Conservation (phyloP, 805 yeast species). For the Pichia pseudocactophila region DNA sequence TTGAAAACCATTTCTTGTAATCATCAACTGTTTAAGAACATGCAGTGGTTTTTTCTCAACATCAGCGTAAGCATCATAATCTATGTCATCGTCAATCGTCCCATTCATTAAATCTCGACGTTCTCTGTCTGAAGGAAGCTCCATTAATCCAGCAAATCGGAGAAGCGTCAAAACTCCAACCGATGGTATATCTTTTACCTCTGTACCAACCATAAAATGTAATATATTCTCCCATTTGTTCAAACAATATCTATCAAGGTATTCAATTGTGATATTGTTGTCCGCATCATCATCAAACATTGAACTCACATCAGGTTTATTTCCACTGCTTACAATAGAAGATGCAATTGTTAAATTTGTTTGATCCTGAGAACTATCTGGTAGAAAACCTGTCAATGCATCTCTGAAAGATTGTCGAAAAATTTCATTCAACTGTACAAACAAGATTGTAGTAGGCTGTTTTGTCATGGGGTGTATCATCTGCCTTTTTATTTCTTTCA, state of each 20-base stretch:
- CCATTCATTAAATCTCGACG: conserved; percentile 17
- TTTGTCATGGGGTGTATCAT: conserved; percentile 29
- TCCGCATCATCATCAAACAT: conserved; percentile 56
- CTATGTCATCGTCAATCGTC: conserved; percentile 15
- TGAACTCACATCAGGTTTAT: conserved; percentile 1
- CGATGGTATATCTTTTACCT: conserved; percentile 55
- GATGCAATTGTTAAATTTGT: conserved; percentile 1
- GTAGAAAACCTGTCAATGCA: conserved; percentile 63
- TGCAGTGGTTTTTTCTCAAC: conserved; percentile 15
- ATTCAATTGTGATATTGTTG: conserved; percentile 49
- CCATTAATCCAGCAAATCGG: conserved; percentile 82
- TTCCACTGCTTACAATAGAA: conserved; percentile 3
- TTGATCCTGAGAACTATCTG: conserved; percentile 26
- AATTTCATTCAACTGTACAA: conserved; percentile 52
- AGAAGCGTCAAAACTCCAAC: conserved; percentile 73
- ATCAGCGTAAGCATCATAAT: conserved; percentile 11
- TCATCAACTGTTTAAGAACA: conserved; percentile 37
- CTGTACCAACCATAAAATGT: conserved; percentile 97
- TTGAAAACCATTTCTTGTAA: conserved; percentile 91
- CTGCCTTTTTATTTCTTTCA: conserved; percentile 42
- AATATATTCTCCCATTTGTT: conserved; percentile 90
- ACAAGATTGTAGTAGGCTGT: conserved; percentile 23
- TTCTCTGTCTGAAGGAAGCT: conserved; percentile 35
- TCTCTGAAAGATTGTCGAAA: conserved; percentile 69
- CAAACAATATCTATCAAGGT: conserved; percentile 72